phyloP scores from a whole-genome alignment of 2,329 filamentous ascomycete genomes.

The Xylaria multiplex region DNA sequence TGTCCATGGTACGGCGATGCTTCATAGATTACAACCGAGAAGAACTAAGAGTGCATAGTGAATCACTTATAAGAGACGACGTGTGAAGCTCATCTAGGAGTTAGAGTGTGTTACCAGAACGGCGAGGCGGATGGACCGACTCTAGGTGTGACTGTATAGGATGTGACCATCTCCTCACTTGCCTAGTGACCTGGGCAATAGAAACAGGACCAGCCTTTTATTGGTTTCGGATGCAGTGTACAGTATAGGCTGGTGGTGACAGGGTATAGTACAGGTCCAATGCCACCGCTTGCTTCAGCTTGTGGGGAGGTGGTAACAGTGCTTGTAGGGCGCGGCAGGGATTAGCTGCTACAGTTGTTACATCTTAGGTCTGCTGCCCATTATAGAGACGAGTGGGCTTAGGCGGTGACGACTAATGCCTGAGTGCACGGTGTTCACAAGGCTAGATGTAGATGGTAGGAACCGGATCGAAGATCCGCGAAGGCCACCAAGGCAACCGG shows the following conservation, averaged over 20 bases:
- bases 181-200: slow-evolving; percentile 14
- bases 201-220: slow-evolving; percentile 21
- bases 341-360: neutral
- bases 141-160: slow-evolving; percentile 21
- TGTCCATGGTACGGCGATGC: neutral
- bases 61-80: slow-evolving; percentile 18
- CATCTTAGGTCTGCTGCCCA: neutral
- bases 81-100: neutral
- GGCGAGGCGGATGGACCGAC: neutral
- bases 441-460: neutral
- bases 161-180: slow-evolving; percentile 10
- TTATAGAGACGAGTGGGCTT: neutral
- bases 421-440: neutral
- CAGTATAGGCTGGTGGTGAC: slow-evolving; percentile 10
- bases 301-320: slow-evolving; percentile 10
- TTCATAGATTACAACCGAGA: slow-evolving; percentile 2
- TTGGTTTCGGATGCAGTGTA: slow-evolving; percentile 25
- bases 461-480: neutral
- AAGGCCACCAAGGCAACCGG: neutral
- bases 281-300: slow-evolving; percentile 13
- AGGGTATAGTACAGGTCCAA: slow-evolving; percentile 13
- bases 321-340: slow-evolving; percentile 1
- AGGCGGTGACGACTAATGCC: neutral
- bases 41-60: slow-evolving; percentile 12
- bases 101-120: slow-evolving; percentile 1